Evolutionary conservation across 139 green algal genomes (phyloP).

Genomic region (Volvox africanus): DNA sequence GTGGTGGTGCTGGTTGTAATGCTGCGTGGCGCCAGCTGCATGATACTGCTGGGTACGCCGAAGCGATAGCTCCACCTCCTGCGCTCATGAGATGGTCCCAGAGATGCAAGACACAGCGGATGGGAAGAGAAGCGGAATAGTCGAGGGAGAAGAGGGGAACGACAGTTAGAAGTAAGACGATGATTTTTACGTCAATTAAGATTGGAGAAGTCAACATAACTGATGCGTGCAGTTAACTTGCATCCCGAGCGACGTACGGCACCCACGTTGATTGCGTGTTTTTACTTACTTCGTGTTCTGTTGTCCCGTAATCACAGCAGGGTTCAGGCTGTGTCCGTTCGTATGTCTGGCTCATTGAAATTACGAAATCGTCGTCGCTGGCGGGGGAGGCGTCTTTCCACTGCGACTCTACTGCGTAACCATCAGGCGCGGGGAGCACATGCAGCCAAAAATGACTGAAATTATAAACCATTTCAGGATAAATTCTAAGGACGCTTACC

Average conservation of each 20-base stretch:
- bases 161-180: too few species aligned
- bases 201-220: too few species aligned
- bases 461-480: too few species aligned
- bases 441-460: not conserved
- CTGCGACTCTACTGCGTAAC: conserved; percentile 4
- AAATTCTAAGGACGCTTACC: not conserved
- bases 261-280: not conserved
- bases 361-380: conserved; percentile 28
- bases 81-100: not conserved
- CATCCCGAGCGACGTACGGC: too few species aligned
- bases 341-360: conserved; percentile 46
- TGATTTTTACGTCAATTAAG: too few species aligned
- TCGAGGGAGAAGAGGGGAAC: too few species aligned
- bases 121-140: too few species aligned
- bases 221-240: too few species aligned
- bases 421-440: not conserved
- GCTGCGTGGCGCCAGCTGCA: not conserved
- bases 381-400: not conserved
- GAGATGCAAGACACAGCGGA: too few species aligned
- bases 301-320: not conserved
- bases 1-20: not conserved
- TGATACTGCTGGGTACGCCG: conserved; percentile 34
- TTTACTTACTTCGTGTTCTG: conserved; percentile 11
- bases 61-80: conserved; percentile 35
- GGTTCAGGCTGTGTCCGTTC: conserved; percentile 36